Evolutionary conservation across 371 early-diverging fungal genomes (phyloP), one percentile per base, ranked within the genome.

Genomic region (Synchytrium microbalum): DNA sequence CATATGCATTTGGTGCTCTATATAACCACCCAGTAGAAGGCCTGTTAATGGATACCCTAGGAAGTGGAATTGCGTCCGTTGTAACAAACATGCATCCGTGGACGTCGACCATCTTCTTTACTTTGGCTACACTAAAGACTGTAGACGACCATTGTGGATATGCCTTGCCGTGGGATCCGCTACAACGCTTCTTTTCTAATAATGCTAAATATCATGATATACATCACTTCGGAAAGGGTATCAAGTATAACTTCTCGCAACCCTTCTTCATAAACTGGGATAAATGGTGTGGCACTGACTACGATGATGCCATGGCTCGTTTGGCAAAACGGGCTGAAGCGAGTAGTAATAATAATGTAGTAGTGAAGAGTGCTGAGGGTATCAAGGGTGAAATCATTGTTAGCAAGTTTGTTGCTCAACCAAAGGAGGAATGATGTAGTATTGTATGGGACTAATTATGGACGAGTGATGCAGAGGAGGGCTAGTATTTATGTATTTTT

Each of bases 121-220:
- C 81, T n/a, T 81, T 90, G 69, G 84, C 88, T 0, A 88, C 88
- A 32, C 67, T 90, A 58, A 90, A 90, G 73, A 90, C 90, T 74
- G 88, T 90, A 0, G 88, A 88, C 60, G 90, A 90, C 65, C 90
- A 90, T 74, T 87, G 88, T 69, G 90, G 90, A 27, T 90, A 88
- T 72, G 76, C 80, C n/a, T 76, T 88, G 66, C 88, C 90, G n/a
- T 88, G 85, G 82, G 82, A 86, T 65, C 88, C 90, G 25, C 72
- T 69, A 16, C 64, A 65, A n/a, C 30, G 65, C 26, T 61, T 84
- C n/a, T 88, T 87, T 72, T 69, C 77, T 29, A 90, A 90, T 70
- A 88, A 88, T 65, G 86, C 86, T 1, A 79, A 72, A 66, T 88
- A 87, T 61, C 72, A 74, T 63, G 72, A 78, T 58, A 71, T 79